Base-by-base conservation (phyloP, 305 asterid genomes). In the Fraxinus floribunda region DNA sequence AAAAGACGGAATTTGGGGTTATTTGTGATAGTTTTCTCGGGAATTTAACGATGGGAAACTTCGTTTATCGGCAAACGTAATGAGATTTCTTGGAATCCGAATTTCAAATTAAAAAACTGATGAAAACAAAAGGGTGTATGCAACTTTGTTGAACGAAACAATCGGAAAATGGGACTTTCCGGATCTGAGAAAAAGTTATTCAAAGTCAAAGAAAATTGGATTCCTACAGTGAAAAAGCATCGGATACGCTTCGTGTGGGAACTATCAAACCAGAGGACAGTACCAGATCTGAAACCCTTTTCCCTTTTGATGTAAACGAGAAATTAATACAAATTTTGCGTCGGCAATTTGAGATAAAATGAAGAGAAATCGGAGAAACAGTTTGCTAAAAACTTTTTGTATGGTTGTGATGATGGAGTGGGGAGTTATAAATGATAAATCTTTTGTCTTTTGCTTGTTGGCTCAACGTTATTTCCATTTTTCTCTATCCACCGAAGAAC, bases 261-360 rank as follows among this genome's bases (percentile, higher is more conserved):
- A 49, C 80, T 39, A 88, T 77, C 60, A 85, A 86, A 81, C 72
- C 83, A 57, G 46, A 49, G 64, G 38, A 26, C 52, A 80, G 76
- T 49, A 68, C 6, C 86, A 84, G 95, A 90, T 90, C 94, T 84
- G 89, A 44, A 86, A 83, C 60, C 83, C 86, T 84, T 79, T 83
- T 76, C 78, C 83, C 86, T 84, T 79, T 83, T 79, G 80, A 76
- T 57, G 78, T 71, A 78, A 78, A 81, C 4, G 49, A 18, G 66
- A 39, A 75, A 30, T 62, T 35, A 5, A 18, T 24, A 22, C 73
- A 66, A 15, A 32, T 24, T 24, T 57, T 57, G 76, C n/a, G 75
- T 24, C 60, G 26, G 26, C 13, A 38, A 9, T 30, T 57, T 36
- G 4, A 38, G 32, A 29, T 73, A 66, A 66, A 2, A 4, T n/a